Conservation (phyloP, 2,329 filamentous ascomycete species). For the Epichloe uncinata region DNA sequence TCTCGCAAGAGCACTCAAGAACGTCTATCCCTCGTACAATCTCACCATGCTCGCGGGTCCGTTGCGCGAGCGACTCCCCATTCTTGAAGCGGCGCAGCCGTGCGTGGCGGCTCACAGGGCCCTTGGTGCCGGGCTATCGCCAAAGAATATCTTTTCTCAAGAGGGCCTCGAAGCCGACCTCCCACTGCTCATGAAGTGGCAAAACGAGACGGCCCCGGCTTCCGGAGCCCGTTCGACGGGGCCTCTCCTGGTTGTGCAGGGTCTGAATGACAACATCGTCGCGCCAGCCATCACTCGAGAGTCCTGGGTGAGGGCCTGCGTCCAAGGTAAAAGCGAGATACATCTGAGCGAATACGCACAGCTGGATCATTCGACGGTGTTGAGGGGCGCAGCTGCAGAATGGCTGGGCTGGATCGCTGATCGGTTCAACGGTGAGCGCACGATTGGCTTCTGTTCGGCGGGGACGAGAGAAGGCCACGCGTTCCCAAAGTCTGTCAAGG, state of each 20-base stretch:
- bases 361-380: conserved; percentile 2
- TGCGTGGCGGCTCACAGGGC: conserved; percentile 1
- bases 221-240: neutral
- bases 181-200: neutral
- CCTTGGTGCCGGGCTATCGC: conserved; percentile 1
- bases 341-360: conserved; percentile 6
- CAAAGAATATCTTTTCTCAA: neutral
- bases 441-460: neutral
- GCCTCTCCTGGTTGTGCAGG: conserved; percentile 7
- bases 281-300: neutral
- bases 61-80: conserved; percentile 1
- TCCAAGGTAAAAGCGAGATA: conserved; percentile 1
- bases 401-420: conserved; percentile 6
- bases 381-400: conserved; percentile 2
- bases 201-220: conserved; percentile 4
- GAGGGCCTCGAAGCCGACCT: neutral
- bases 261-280: conserved; percentile 5
- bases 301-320: conserved; percentile 4
- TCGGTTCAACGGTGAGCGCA: neutral
- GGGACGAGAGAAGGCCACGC: neutral
- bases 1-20: conserved; percentile 3
- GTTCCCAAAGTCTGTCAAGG: no score
- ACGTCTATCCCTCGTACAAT: conserved; percentile 1
- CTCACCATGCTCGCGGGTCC: neutral
- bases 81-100: conserved; percentile 3